Percentiles rank a stretch among this genome's conserved stretches.
Conservation (phyloP, 2,329 filamentous ascomycete species). For the Pseudogymnoascus sp. region DNA sequence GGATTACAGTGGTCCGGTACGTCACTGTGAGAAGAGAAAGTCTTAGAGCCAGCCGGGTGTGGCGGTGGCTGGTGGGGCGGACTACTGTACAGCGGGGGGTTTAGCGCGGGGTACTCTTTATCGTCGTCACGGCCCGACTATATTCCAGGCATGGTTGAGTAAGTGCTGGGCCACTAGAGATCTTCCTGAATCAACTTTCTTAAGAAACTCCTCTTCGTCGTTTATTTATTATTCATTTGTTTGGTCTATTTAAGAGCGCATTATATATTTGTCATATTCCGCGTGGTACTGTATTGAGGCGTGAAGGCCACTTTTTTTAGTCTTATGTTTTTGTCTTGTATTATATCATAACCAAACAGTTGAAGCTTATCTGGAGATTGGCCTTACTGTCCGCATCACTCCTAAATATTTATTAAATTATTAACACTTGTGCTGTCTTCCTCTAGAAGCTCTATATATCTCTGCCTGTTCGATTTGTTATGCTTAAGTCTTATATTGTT, state of each 20-base stretch:
- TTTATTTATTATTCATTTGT: not conserved
- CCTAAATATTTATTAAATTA: not conserved
- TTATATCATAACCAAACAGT: not conserved
- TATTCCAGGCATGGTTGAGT: not conserved
- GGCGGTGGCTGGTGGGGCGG: constrained; percentile 5
- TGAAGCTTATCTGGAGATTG: not conserved
- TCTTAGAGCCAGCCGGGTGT: not conserved
- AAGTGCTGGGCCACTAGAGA: not conserved
- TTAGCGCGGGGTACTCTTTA: not conserved
- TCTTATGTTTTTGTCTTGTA: not conserved
- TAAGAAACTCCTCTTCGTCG: not conserved
- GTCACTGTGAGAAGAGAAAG: not conserved
- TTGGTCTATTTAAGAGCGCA: not conserved
- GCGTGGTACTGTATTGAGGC: not conserved
- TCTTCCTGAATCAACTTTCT: not conserved
- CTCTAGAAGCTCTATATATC: not conserved
- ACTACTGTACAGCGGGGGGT: not conserved
- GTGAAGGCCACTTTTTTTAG: not conserved
- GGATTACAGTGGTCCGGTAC: not conserved
- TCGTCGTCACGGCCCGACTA: constrained; percentile 1
- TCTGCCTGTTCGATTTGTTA: not conserved
- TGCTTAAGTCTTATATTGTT: not conserved
- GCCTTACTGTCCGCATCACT: not conserved
- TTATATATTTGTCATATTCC: not conserved
- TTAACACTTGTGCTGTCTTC: not conserved